Percentiles rank a stretch among this genome's conserved stretches.
Conservation (phyloP, 768 basidiomycete genomes). For the Phlegmacium glaucopus region DNA sequence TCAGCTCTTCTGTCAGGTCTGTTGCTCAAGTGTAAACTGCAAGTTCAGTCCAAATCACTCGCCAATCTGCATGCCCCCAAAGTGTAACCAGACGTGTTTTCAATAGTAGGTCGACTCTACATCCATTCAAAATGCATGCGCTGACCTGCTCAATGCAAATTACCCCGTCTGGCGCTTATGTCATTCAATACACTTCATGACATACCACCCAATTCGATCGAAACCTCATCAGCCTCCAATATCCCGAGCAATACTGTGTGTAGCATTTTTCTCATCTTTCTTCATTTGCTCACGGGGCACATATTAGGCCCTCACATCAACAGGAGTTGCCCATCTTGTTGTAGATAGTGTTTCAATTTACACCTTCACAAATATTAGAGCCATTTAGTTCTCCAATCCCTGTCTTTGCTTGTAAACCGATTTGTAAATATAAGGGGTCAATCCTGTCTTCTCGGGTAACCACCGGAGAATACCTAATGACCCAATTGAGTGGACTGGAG, state of each 20-base stretch:
- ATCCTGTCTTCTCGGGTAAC: too few relatives aligned
- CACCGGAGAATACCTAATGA: too few relatives aligned
- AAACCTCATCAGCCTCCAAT: conserved; percentile 14
- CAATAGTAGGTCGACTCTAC: conserved; percentile 17
- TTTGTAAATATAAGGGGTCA: too few relatives aligned
- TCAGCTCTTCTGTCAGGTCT: conserved; percentile 32
- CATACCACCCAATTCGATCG: neutral
- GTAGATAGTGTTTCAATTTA: neutral
- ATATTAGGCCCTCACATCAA: neutral
- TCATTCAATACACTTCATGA: neutral
- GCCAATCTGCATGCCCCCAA: conserved; percentile 33
- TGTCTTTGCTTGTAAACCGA: too few relatives aligned
- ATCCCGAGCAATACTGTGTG: conserved; percentile 24
- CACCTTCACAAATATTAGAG: neutral
- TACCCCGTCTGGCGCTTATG: neutral
- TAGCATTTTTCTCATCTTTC: neutral
- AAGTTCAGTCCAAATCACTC: conserved; percentile 56
- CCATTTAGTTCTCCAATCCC: neutral
- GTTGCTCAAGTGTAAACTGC: conserved; percentile 43
- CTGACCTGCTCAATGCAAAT: neutral
- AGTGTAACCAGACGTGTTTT: conserved; percentile 35
- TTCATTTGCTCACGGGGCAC: too few relatives aligned
- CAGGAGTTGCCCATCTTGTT: neutral
- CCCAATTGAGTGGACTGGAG: too few relatives aligned
- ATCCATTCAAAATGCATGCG: neutral